phyloP scores from a whole-genome alignment of 2,329 filamentous ascomycete species.

The Claviceps monticola region DNA sequence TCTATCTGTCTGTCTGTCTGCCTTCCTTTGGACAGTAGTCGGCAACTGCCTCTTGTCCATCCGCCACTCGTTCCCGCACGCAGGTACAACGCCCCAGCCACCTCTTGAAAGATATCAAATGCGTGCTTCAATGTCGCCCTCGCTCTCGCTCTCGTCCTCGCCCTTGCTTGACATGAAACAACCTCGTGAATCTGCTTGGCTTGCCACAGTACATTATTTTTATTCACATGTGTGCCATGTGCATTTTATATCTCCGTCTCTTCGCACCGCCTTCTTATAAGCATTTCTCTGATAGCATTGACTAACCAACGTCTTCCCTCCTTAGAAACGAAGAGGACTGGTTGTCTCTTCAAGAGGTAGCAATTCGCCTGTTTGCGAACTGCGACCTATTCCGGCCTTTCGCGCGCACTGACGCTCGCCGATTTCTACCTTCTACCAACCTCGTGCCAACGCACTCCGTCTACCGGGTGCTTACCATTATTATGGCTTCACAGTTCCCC shows the following conservation, averaged over 20 bases:
- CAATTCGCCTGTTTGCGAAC: not conserved
- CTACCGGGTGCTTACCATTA: slow-evolving; percentile 8
- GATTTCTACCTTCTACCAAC: not conserved
- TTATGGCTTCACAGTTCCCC: slow-evolving; percentile 36
- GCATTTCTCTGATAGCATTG: not conserved
- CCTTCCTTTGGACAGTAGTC: not conserved
- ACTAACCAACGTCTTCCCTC: not conserved
- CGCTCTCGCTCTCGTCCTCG: not conserved
- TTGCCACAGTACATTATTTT: not conserved
- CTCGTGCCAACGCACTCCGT: no score
- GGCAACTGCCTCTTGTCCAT: not conserved
- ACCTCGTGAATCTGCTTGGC: not conserved
- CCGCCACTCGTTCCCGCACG: not conserved
- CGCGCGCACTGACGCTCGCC: not conserved
- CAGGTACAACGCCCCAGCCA: not conserved
- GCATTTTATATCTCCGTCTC: not conserved
- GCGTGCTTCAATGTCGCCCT: not conserved
- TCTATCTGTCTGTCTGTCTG: not conserved
- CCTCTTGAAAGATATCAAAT: not conserved
- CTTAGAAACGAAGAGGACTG: not conserved
- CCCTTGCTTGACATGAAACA: not conserved
- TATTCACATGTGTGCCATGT: not conserved
- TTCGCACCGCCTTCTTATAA: not conserved
- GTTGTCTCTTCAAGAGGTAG: not conserved
- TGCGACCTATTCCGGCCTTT: not conserved